These are phyloP conservation scores for Lactifluus volemus DNA, from an alignment of 768 basidiomycete genomes.

Conservation along the genomic window DNA sequence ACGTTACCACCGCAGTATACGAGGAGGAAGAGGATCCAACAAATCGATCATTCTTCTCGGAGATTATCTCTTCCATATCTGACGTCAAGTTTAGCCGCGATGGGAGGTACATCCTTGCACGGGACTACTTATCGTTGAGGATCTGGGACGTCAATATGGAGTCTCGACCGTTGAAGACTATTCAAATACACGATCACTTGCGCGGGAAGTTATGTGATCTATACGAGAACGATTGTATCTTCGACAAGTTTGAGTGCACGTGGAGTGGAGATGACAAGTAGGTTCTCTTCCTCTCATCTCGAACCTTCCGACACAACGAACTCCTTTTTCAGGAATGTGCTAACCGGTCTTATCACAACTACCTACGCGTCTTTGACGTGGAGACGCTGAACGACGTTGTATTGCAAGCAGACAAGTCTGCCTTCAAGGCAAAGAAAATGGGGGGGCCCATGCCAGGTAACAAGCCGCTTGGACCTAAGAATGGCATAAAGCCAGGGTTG, in stretches of 20 bases:
- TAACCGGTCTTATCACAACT: slow-evolving; percentile 99
- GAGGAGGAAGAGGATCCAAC: slow-evolving; percentile 99
- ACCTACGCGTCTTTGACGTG: slow-evolving; percentile 97
- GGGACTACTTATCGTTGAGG: slow-evolving; percentile 96
- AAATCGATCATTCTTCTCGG: slow-evolving; percentile 97
- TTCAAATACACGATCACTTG: slow-evolving; percentile 97
- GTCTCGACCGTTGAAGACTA: slow-evolving; percentile 89
- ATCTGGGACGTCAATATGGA: slow-evolving; percentile 99
- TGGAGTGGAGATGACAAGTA: slow-evolving; percentile 96
- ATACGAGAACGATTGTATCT: slow-evolving; percentile 99
- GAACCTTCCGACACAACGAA: not conserved
- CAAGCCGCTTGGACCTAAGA: slow-evolving; percentile 51
- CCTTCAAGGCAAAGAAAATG: slow-evolving; percentile 99
- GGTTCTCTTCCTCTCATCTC: slow-evolving; percentile 34
- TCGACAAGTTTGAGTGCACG: slow-evolving; percentile 99
- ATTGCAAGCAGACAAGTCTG: slow-evolving; percentile 96
- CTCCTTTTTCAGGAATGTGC: slow-evolving; percentile 60
- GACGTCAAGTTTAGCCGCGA: slow-evolving; percentile 99
- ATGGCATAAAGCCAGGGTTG: slow-evolving; percentile 68
- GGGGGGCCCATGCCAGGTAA: slow-evolving; percentile 73
- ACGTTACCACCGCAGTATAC: slow-evolving; percentile 53
- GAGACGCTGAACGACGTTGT: slow-evolving; percentile 84
- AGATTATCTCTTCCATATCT: slow-evolving; percentile 99
- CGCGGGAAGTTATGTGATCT: slow-evolving; percentile 96
- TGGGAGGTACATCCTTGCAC: slow-evolving; percentile 91